Conservation (phyloP, 2,329 filamentous ascomycete genomes). For the Triangularia setosa region DNA sequence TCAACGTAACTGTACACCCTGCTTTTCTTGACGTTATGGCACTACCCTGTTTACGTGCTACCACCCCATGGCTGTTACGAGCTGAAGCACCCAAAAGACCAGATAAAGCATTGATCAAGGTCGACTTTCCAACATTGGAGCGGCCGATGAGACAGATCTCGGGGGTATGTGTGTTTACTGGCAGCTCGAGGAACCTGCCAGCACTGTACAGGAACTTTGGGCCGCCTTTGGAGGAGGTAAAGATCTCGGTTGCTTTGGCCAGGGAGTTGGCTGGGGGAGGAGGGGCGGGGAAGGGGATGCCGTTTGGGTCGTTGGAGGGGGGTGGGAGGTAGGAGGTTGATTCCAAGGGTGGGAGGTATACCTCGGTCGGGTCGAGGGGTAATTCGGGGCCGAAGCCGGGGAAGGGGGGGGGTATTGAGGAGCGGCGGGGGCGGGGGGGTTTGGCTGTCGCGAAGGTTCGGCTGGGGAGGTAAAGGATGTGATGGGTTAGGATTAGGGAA, state of each 20-base stretch:
- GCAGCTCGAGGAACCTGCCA: constrained; percentile 44
- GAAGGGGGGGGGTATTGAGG: neutral
- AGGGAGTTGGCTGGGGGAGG: constrained; percentile 21
- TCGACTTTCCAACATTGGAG: constrained; percentile 86
- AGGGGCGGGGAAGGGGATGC: constrained; percentile 19
- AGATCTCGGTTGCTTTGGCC: constrained; percentile 25
- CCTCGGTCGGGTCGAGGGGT: neutral
- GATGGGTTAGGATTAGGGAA: neutral
- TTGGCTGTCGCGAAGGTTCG: neutral
- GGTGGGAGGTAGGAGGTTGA: constrained; percentile 28
- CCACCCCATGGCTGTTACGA: constrained; percentile 28
- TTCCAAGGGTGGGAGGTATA: constrained; percentile 2
- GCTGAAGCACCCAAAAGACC: constrained; percentile 36
- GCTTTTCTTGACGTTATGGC: constrained; percentile 49
- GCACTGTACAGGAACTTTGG: constrained; percentile 48
- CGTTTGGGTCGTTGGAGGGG: constrained; percentile 24
- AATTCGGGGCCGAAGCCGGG: constrained; percentile 3
- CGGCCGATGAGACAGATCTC: constrained; percentile 77
- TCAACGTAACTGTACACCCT: constrained; percentile 53
- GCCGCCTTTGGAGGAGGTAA: constrained; percentile 21
- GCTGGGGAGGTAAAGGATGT: neutral
- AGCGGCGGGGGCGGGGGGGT: neutral
- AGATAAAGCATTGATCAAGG: constrained; percentile 78
- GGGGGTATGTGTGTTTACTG: constrained; percentile 48
- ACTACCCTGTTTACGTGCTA: constrained; percentile 42